Base-by-base conservation (phyloP, 2,329 filamentous ascomycete species). In the Sordariomycetes sp. region DNA sequence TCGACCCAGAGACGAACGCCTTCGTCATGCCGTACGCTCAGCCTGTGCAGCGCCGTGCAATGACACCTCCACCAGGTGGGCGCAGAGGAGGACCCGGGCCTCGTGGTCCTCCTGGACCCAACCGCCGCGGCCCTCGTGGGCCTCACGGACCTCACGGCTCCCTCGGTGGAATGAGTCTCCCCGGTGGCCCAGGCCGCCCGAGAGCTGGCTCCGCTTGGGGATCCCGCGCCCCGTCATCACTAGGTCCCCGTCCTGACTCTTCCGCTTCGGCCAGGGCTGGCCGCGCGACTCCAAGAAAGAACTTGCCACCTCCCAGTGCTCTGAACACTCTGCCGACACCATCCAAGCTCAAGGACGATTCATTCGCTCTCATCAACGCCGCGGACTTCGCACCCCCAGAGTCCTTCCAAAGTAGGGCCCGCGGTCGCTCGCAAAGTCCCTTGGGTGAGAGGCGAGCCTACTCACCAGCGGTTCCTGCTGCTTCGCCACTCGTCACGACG, bases 341-440 rank as follows among this genome's bases (percentile, higher is more conserved):
- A 1, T 79, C 82, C 33, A 83, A 86, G 64, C 69, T 98, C 27
- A 82, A 69, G 49, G 88, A 94, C 40, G 87, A 94, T 53, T 72
- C 75, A 3, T 79, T 94, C 43, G 76, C 82, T 30, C 55, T 82
- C 61, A 47, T 78, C 45, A 63, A 63, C 33, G 70, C 86, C 0
- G 72, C 82, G 37, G 90, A 95, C 46, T 96, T 94, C 57, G 92
- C 92, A 0, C 92, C 92, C 17, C 86, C 84, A 2, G 66, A 72
- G 16, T 70, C 59, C 14, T 70, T 77, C 50, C 68, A 65, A 42
- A 84, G 90, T 23, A 74, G 80, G 39, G 76, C 72, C 42, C 72
- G 75, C 34, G 90, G 90, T 30, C 68, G 76, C 27, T 72, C 74
- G 6, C 74, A 80, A 47, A 80, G 75, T 47, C 76, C 76, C 9